phyloP scores from a whole-genome alignment of 2,329 filamentous ascomycete genomes.

The Alternaria alternata region DNA sequence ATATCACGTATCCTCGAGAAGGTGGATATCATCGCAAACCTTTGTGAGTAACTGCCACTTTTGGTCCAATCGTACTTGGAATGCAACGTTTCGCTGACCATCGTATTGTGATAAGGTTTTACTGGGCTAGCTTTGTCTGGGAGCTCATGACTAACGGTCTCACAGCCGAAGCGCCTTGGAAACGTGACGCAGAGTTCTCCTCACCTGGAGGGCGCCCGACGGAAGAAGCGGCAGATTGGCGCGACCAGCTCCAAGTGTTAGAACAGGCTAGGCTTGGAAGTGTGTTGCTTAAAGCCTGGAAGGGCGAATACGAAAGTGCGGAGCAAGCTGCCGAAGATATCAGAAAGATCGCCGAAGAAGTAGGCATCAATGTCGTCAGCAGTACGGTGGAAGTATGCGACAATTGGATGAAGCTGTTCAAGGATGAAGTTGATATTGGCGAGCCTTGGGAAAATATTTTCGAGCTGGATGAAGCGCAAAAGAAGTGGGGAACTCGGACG shows the following conservation, averaged over 20 bases:
- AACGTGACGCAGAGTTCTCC: neutral
- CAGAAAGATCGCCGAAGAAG: neutral
- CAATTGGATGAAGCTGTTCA: neutral
- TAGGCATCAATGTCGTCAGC: conserved; percentile 10
- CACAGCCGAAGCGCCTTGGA: neutral
- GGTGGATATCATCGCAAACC: neutral
- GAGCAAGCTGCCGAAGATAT: conserved; percentile 9
- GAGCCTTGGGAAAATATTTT: conserved; percentile 13
- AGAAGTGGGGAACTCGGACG: neutral
- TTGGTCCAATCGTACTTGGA: no score
- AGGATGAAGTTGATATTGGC: conserved; percentile 11
- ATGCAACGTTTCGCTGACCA: neutral
- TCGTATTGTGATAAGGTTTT: neutral
- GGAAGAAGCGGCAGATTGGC: neutral
- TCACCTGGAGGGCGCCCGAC: neutral
- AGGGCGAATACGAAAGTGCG: conserved; percentile 10
- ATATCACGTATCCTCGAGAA: neutral
- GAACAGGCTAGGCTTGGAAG: conserved; percentile 16
- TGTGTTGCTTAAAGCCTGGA: conserved; percentile 16
- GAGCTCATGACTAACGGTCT: conserved; percentile 13
- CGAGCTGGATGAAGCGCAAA: conserved; percentile 5
- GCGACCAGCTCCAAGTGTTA: conserved; percentile 5
- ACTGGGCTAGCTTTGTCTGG: conserved; percentile 15
- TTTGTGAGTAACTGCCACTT: neutral
- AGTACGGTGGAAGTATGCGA: neutral